A percentile compares a stretch with the other conserved stretches of the same genome.
These are phyloP conservation scores for Dorcoceras hygrometricum DNA, from an alignment of 257 asterid genomes.

Conservation along the genomic window DNA sequence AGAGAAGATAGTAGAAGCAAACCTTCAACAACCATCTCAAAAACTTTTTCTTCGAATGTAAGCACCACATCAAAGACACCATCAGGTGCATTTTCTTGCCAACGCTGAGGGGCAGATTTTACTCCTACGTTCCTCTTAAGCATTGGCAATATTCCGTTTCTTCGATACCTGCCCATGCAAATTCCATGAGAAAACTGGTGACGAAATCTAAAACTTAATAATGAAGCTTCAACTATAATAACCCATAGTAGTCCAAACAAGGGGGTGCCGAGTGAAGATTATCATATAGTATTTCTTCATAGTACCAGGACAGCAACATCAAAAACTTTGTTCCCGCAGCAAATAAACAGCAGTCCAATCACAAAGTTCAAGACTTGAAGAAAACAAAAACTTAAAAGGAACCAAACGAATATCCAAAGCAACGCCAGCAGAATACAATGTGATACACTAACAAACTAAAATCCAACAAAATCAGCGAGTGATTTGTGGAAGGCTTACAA, in stretches of 20 bases:
- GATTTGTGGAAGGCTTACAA: conserved; percentile 35
- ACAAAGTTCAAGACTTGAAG: no score
- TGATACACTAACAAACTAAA: neutral
- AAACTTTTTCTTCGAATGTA: conserved; percentile 92
- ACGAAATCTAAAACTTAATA: conserved; percentile 4
- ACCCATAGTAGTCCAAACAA: neutral
- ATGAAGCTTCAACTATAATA: neutral
- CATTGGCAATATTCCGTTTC: conserved; percentile 96
- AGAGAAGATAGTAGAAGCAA: conserved; percentile 17
- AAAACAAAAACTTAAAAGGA: no score
- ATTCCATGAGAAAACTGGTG: neutral
- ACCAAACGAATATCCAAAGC: neutral
- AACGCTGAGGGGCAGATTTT: conserved; percentile 86
- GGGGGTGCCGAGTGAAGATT: neutral
- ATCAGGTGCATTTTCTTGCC: conserved; percentile 93
- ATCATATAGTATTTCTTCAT: neutral
- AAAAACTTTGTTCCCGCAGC: neutral
- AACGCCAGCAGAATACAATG: neutral
- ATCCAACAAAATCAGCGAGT: neutral
- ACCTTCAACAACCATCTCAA: conserved; percentile 98
- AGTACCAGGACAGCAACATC: neutral
- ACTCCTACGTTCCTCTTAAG: conserved; percentile 88
- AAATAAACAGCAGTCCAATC: neutral
- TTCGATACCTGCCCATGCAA: conserved; percentile 53
- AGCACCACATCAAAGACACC: conserved; percentile 90